Percentiles rank a stretch among this genome's conserved stretches.
Evolutionary conservation across 2,329 filamentous ascomycete species (phyloP).

Genomic region (Ophiostoma pallidulum): DNA sequence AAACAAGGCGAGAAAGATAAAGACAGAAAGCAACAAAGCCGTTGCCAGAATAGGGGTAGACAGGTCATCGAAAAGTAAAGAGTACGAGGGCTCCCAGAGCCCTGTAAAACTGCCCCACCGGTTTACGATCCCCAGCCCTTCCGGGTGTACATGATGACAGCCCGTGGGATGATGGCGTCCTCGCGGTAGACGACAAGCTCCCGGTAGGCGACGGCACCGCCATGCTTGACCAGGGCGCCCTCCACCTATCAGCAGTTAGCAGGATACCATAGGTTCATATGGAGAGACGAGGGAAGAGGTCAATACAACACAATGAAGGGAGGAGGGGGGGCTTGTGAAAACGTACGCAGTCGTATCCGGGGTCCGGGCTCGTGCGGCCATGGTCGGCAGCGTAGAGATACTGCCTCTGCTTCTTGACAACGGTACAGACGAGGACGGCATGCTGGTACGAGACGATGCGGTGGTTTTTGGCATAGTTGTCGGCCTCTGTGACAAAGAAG

Average conservation of each 20-base stretch:
- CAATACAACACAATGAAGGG: too few relatives aligned
- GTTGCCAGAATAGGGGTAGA: too few relatives aligned
- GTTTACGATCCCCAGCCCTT: background rate
- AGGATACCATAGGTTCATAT: too few relatives aligned
- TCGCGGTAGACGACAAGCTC: slow-evolving; percentile 7
- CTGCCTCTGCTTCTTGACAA: background rate
- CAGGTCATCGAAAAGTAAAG: too few relatives aligned
- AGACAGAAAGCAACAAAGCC: too few relatives aligned
- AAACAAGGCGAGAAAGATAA: too few relatives aligned
- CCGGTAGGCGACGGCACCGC: slow-evolving; percentile 3
- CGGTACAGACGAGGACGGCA: slow-evolving; percentile 6
- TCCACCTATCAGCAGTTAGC: background rate
- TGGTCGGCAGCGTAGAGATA: background rate
- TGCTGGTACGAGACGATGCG: slow-evolving; percentile 1
- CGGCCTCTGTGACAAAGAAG: slow-evolving; percentile 7
- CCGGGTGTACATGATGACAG: slow-evolving; percentile 1
- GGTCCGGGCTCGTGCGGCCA: background rate
- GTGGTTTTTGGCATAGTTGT: slow-evolving; percentile 4
- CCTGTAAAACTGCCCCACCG: too few relatives aligned
- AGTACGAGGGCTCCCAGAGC: too few relatives aligned
- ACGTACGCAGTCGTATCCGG: background rate
- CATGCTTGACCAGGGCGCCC: background rate
- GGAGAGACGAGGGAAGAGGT: too few relatives aligned
- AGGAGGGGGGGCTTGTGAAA: too few relatives aligned
- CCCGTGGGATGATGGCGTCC: slow-evolving; percentile 5